Evolutionary conservation across 2,329 filamentous ascomycete genomes (phyloP).

Genomic region (Epichloe sylvatica): DNA sequence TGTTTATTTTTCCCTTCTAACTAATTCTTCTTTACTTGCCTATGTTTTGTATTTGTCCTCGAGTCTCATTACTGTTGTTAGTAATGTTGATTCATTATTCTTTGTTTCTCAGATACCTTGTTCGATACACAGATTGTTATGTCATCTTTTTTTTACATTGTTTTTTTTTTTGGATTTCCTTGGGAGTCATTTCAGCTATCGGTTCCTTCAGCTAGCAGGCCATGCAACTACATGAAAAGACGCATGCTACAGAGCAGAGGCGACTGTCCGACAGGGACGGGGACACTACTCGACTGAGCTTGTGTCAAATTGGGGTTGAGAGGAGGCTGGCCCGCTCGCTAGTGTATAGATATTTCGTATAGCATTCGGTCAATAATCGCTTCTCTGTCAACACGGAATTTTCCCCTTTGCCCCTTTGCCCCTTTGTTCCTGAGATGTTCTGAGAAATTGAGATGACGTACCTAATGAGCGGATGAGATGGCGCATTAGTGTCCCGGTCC

Average conservation of each 20-base stretch:
- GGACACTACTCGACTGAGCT: neutral
- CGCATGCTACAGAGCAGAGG: neutral
- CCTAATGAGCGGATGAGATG: neutral
- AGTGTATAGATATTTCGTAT: conserved; percentile 23
- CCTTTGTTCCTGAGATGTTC: neutral
- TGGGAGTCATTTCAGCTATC: neutral
- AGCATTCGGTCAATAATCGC: conserved; percentile 18
- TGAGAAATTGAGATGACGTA: neutral
- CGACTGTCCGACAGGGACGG: neutral
- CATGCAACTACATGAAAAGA: conserved; percentile 2
- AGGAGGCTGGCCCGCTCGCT: conserved; percentile 18
- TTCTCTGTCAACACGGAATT: conserved; percentile 6
- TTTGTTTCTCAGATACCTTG: conserved; percentile 40
- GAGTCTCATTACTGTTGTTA: conserved; percentile 12
- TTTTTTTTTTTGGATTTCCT: neutral
- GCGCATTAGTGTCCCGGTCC: too few relatives aligned
- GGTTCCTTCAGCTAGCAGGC: neutral
- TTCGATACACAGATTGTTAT: conserved; percentile 36
- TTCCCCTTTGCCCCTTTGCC: neutral
- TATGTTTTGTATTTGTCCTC: conserved; percentile 12
- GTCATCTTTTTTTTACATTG: neutral
- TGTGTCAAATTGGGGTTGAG: conserved; percentile 6
- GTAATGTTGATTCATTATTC: conserved; percentile 9
- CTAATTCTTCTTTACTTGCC: conserved; percentile 6
- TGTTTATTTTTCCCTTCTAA: neutral